Evolutionary conservation across 2,329 filamentous ascomycete species (phyloP), one percentile per base, ranked within the genome.

Genomic region (Alternaria conjuncta): DNA sequence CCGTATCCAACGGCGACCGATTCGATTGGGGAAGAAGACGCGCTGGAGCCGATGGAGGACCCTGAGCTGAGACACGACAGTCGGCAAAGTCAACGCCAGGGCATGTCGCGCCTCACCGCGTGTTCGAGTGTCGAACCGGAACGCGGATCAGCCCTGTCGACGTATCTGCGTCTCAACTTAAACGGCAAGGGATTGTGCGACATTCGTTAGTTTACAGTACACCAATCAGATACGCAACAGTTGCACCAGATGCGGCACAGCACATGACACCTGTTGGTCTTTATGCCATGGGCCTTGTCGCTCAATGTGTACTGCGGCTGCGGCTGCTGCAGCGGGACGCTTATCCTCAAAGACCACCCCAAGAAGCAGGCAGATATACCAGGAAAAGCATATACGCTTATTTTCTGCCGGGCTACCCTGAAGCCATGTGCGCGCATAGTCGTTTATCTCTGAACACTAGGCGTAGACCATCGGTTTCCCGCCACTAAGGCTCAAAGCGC

Each of bases 111-210:
- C 46, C 32, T 51, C 32, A 32, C 32, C 7, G 46, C 50, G 44
- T 26, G 46, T 36, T 53, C 23, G 41, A 21, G n/a, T 56, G 12
- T 46, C 41, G n/a, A 46, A 25, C 36, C 32, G 36, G 53, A 28
- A 44, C 36, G 32, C 53, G 8, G 23, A 55, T 44, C 49, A 43
- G 53, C 53, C 53, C 53, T 44, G 23, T 26, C 36, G 3, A 44
- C 30, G n/a, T 30, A 47, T 21, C 50, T 55, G 41, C 50, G 18
- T 41, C 50, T 32, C 50, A 47, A 36, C 47, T 49, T 54, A 25
- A 43, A 60, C 41, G 50, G 57, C 43, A 47, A 55, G 41, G 50
- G 28, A 28, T 60, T 55, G 26, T 60, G 50, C 50, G 43, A 51
- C 57, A 23, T 41, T 47, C 49, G 15, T 26, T 36, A 46, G 50